phyloP scores from a whole-genome alignment of 140 eudicot genomes.

The Stevia rebaudiana region DNA sequence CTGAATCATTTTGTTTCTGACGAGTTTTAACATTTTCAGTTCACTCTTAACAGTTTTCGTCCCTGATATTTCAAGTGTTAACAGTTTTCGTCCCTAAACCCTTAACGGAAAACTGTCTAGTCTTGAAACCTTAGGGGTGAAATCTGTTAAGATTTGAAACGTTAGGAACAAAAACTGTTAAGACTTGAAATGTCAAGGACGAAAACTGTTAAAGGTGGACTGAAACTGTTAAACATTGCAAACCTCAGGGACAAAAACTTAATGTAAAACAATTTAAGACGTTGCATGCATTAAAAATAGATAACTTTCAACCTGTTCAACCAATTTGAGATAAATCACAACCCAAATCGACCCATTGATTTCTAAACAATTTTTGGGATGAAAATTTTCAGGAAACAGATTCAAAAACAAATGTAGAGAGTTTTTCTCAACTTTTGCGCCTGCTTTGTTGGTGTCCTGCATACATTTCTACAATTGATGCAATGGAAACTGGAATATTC shows the following conservation, averaged over 20 bases:
- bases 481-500: slow-evolving; percentile 96
- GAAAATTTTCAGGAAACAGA: slow-evolving; percentile 59
- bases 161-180: no score
- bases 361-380: slow-evolving; percentile 7
- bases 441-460: slow-evolving; percentile 99
- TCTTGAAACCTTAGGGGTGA: no score
- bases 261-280: background rate
- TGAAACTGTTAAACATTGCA: no score
- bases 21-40: no score
- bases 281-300: slow-evolving; percentile 10
- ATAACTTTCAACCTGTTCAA: background rate
- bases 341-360: background rate
- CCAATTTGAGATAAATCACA: background rate
- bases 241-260: no score
- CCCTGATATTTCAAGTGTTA: no score
- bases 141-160: no score
- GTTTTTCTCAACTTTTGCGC: slow-evolving; percentile 94
- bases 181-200: no score
- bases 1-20: background rate
- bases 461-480: slow-evolving; percentile 80
- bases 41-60: no score
- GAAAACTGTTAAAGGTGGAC: no score
- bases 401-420: slow-evolving; percentile 62
- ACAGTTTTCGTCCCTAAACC: no score
- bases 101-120: no score